Conservation (phyloP, 2,329 filamentous ascomycete genomes). For the Trichoderma simmonsii region DNA sequence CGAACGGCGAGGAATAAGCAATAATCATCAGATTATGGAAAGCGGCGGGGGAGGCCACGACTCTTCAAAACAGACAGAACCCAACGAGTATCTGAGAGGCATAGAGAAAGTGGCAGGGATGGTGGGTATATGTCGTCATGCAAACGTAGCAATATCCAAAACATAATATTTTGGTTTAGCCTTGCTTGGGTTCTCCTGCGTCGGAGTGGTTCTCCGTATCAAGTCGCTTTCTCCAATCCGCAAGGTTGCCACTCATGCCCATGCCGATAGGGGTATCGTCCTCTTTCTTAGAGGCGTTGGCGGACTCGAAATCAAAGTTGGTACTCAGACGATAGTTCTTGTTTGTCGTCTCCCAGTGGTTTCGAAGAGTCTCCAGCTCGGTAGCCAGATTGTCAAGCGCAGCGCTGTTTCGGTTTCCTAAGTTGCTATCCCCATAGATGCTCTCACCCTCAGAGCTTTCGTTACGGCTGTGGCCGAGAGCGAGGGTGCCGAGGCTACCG, state of each 20-base stretch:
- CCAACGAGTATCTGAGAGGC: neutral
- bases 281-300: conserved; percentile 38
- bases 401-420: conserved; percentile 54
- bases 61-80: neutral
- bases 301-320: conserved; percentile 77
- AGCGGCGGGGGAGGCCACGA: neutral
- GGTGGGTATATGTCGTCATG: conserved; percentile 34
- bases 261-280: conserved; percentile 41
- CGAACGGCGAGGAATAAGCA: conserved; percentile 2
- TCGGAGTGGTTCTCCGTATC: conserved; percentile 48
- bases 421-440: conserved; percentile 53
- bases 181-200: conserved; percentile 29
- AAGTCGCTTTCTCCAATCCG: conserved; percentile 76
- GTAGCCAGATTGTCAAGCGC: conserved; percentile 88
- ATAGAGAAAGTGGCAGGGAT: conserved; percentile 27
- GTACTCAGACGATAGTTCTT: conserved; percentile 91
- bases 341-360: conserved; percentile 93
- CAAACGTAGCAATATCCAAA: conserved; percentile 30
- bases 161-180: conserved; percentile 23
- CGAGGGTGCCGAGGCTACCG: conserved; percentile 23
- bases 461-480: conserved; percentile 46
- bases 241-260: conserved; percentile 67
- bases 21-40: conserved; percentile 2
- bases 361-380: conserved; percentile 85
- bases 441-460: conserved; percentile 61